Base-by-base conservation (phyloP, 192 early-diverging fungal genomes). In the Entomortierella chlamydospora region DNA sequence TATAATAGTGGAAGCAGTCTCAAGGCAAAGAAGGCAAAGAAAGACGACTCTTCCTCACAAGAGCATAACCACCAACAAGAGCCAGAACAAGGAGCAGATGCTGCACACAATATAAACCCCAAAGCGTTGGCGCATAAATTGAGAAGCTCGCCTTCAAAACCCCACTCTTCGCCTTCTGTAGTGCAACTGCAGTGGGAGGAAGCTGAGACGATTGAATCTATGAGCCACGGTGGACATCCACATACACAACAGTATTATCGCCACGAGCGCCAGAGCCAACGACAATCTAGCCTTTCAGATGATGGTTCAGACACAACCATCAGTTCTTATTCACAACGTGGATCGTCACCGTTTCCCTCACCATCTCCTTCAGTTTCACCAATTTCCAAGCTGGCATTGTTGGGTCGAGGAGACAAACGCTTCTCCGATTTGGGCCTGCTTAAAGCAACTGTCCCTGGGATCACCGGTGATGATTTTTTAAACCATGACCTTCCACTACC, bases 111-210 rank as follows among this genome's bases (percentile, higher is more conserved):
- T 26, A 25, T 79, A 4, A 59, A 70, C 42, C 33, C 68, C 33
- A 79, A 70, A 52, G 68, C 76, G 0, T 33, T 79, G 15, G 76
- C 68, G 0, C 56, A 79, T 56, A 79, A 41, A 31, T 41, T 79
- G 18, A 56, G 68, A 18, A 23, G 15, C 22, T 51, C 37, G 13
- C 22, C n/a, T n/a, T n/a, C 49, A n/a, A 37, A 41, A 3, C 30
- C 37, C 18, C 52, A 22, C 1, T 29, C 61, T 0, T 50, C 76
- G 0, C 50, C 34, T 37, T 37, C 26, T 25, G 57, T 43, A 18
- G 68, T 79, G 4, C 54, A 66, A 39, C 63, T 79, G 22, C 76
- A 79, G 5, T 79, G 76, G 76, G 76, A 79, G 42, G 68, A 79
- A 42, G 76, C 67, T 15, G 76, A 79, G 57, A 79, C 76, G 13